Percentiles rank a stretch among this genome's conserved stretches.
Conservation (phyloP, 1,139 yeast species). For the Debaryomycetaceae sp. region DNA sequence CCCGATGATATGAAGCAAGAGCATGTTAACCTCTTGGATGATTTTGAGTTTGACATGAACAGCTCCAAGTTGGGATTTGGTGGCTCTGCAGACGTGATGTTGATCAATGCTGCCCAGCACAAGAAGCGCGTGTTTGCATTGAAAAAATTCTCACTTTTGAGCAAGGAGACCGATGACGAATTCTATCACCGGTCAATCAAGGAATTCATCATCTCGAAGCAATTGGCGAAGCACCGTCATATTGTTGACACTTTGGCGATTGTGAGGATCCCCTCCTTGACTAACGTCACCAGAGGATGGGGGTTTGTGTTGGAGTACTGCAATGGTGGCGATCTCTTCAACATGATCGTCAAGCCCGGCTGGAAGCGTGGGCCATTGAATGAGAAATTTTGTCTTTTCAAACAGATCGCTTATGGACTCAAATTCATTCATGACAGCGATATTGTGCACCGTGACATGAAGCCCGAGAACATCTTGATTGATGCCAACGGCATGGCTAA, state of each 20-base stretch:
- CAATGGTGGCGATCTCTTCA: conserved; percentile 50
- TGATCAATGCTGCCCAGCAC: conserved; percentile 38
- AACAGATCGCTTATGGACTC: conserved; percentile 51
- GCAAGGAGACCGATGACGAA: conserved; percentile 59
- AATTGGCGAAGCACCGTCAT: conserved; percentile 49
- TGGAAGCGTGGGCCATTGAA: conserved; percentile 42
- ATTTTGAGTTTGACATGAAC: conserved; percentile 49
- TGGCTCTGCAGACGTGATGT: conserved; percentile 65
- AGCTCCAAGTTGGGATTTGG: conserved; percentile 62
- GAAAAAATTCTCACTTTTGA: conserved; percentile 59
- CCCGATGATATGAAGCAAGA: conserved; percentile 53
- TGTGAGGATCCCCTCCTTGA: conserved; percentile 54
- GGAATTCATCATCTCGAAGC: conserved; percentile 60
- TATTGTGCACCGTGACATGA: conserved; percentile 61
- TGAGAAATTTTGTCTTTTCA: conserved; percentile 61
- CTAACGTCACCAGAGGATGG: conserved; percentile 63
- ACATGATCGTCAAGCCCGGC: conserved; percentile 38
- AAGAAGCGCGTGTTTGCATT: conserved; percentile 49
- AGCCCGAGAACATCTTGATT: conserved; percentile 61
- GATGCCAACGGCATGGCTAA: conserved; percentile 58
- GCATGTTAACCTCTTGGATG: conserved; percentile 51
- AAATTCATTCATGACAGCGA: conserved; percentile 53
- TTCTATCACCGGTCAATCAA: conserved; percentile 62
- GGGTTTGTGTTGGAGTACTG: conserved; percentile 69
- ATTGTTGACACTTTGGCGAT: conserved; percentile 54